Conservation (phyloP, 2,329 filamentous ascomycete species). For the Akanthomyces muscarius region DNA sequence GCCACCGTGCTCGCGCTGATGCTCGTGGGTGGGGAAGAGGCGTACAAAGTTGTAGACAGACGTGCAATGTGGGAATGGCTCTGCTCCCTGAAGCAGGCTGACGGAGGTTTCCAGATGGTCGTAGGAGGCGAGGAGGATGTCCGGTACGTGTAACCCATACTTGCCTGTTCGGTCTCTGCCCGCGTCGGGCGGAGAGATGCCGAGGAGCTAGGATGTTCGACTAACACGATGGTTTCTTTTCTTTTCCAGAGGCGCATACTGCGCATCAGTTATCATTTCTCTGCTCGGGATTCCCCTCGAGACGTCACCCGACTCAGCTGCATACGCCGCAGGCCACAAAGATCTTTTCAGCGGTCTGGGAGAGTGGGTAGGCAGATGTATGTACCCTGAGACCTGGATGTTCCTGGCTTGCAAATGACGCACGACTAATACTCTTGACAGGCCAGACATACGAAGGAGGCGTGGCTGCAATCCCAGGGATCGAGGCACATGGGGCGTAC, state of each 20-base stretch:
- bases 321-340: conserved; percentile 56
- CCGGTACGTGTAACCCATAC: conserved; percentile 50
- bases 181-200: background rate
- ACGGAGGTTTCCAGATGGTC: conserved; percentile 87
- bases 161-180: background rate
- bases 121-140: conserved; percentile 89
- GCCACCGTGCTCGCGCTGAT: conserved; percentile 75
- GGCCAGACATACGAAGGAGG: conserved; percentile 95
- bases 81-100: conserved; percentile 75
- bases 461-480: conserved; percentile 77
- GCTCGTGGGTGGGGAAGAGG: conserved; percentile 70
- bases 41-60: conserved; percentile 74
- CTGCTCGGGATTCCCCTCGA: conserved; percentile 79
- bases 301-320: conserved; percentile 69
- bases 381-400: conserved; percentile 32
- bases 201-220: conserved; percentile 4
- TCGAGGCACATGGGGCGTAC: conserved; percentile 94
- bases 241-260: conserved; percentile 74
- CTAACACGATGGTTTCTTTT: conserved; percentile 20
- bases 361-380: conserved; percentile 77
- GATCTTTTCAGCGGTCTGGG: conserved; percentile 68
- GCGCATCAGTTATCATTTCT: conserved; percentile 78
- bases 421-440: conserved; percentile 30
- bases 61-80: conserved; percentile 89
- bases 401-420: background rate